Evolutionary conservation across 768 basidiomycete species (phyloP).

Genomic region (button mushroom (Agaricus bisporus)): DNA sequence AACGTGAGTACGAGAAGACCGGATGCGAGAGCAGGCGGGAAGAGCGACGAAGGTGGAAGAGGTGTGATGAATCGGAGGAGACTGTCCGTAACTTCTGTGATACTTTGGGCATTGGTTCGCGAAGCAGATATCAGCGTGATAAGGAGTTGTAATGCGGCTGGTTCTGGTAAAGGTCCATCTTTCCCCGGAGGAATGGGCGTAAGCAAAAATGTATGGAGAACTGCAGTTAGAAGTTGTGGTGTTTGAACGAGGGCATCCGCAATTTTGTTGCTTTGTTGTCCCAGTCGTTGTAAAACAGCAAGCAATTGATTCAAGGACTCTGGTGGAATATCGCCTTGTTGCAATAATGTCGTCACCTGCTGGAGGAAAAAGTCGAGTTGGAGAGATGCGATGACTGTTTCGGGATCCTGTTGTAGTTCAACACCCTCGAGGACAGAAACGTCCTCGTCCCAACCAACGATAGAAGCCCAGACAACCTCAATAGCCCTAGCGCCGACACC

Average conservation of each 20-base stretch:
- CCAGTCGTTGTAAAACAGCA: slow-evolving; percentile 53
- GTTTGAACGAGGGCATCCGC: slow-evolving; percentile 48
- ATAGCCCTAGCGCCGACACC: slow-evolving; percentile 62
- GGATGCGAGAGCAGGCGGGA: slow-evolving; percentile 36
- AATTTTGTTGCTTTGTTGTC: slow-evolving; percentile 46
- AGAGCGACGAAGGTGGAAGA: slow-evolving; percentile 39
- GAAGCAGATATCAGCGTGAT: slow-evolving; percentile 55
- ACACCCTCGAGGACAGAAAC: slow-evolving; percentile 33
- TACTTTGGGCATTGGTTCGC: slow-evolving; percentile 53
- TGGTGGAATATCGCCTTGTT: slow-evolving; percentile 35
- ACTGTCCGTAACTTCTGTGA: slow-evolving; percentile 54
- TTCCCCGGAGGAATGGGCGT: slow-evolving; percentile 39
- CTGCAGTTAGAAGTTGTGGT: slow-evolving; percentile 41
- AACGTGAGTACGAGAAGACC: slow-evolving; percentile 53
- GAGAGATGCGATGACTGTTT: slow-evolving; percentile 26
- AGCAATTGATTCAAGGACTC: slow-evolving; percentile 54
- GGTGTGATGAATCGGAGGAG: slow-evolving; percentile 67
- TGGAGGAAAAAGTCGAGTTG: slow-evolving; percentile 38
- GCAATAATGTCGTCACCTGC: slow-evolving; percentile 36
- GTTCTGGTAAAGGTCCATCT: slow-evolving; percentile 30
- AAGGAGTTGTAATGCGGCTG: slow-evolving; percentile 53
- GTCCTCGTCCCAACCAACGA: slow-evolving; percentile 58
- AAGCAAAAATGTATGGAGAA: slow-evolving; percentile 54
- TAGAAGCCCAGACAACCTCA: slow-evolving; percentile 68
- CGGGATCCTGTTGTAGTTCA: slow-evolving; percentile 34